Conservation (phyloP, 768 basidiomycete genomes). For the Calvatia gigantea region DNA sequence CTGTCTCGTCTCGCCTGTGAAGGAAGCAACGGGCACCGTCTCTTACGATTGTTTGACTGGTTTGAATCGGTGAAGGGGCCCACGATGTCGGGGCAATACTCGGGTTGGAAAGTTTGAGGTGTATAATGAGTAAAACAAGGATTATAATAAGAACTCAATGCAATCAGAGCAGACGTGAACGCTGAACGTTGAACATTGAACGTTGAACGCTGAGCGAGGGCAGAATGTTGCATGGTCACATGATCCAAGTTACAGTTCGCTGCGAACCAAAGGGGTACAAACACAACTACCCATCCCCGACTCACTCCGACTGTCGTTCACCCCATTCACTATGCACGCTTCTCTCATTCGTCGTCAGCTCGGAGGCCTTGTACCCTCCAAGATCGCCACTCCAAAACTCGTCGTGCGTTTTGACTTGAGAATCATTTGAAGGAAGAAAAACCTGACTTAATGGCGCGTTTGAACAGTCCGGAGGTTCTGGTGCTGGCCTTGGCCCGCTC, state of each 20-base stretch:
- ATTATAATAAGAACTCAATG: no score
- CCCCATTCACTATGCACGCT: constrained; percentile 22
- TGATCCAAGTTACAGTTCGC: constrained; percentile 5
- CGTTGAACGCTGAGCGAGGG: neutral
- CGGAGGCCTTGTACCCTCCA: constrained; percentile 84
- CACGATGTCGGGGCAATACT: no score
- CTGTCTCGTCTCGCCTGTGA: no score
- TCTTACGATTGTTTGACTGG: no score
- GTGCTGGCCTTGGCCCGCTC: constrained; percentile 76
- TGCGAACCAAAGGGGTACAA: constrained; percentile 15
- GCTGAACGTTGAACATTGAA: no score
- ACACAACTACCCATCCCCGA: constrained; percentile 21
- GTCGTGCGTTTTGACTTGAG: constrained; percentile 58
- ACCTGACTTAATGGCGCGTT: neutral
- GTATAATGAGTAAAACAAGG: no score
- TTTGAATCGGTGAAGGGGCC: no score
- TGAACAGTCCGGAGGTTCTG: constrained; percentile 72
- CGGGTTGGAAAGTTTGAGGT: no score
- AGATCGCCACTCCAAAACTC: constrained; percentile 88
- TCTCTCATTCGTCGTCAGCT: constrained; percentile 84
- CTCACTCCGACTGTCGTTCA: constrained; percentile 24
- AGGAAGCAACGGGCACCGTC: no score
- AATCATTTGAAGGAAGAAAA: no score
- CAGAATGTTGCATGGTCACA: neutral
- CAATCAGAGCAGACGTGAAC: no score